A percentile compares a stretch with the other conserved stretches of the same genome.
phyloP scores from a whole-genome alignment of 1,284 basidiomycete genomes.

The Irpex sp. region DNA sequence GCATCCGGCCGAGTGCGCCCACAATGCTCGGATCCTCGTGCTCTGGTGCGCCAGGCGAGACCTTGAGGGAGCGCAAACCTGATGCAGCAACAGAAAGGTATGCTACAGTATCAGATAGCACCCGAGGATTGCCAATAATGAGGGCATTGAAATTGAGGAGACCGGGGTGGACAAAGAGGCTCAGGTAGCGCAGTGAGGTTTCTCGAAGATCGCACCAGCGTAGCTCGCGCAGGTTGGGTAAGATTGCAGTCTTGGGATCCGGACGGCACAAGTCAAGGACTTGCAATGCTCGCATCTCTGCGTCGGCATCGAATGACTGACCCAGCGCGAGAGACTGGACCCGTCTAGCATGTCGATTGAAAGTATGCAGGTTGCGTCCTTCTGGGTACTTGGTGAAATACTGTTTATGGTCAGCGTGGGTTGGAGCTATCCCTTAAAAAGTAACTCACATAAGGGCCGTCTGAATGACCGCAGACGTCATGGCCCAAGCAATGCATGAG shows the following conservation, averaged over 20 bases:
- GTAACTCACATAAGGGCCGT: background rate
- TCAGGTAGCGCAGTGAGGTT: background rate
- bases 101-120: background rate
- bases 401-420: background rate
- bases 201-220: background rate
- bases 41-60: background rate
- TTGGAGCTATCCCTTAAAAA: background rate
- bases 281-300: background rate
- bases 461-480: background rate
- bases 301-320: background rate
- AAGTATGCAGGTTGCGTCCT: background rate
- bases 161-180: background rate
- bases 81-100: background rate
- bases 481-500: background rate
- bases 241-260: background rate
- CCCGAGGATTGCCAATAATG: background rate
- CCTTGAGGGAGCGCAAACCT: background rate
- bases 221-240: background rate
- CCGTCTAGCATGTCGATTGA: background rate
- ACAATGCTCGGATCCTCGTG: background rate
- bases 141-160: background rate
- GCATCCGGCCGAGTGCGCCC: background rate
- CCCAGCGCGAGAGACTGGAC: background rate
- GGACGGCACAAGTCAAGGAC: background rate
- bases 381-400: background rate